Conservation (phyloP, 2,329 filamentous ascomycete species). For the Bipolaris victoriae region DNA sequence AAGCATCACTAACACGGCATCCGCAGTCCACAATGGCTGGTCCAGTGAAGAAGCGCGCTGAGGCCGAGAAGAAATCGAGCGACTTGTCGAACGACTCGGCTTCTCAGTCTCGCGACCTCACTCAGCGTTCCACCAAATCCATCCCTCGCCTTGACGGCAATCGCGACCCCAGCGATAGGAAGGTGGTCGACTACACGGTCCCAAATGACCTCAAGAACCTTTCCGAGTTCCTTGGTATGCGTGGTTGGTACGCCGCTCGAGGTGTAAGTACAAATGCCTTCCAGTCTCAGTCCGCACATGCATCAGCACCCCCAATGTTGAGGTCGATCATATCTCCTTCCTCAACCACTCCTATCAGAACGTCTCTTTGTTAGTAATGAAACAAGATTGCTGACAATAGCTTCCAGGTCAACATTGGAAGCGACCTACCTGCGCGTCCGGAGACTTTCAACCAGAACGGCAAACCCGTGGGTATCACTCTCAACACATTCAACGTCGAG, state of each 20-base stretch:
- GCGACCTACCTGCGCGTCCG: slow-evolving; percentile 44
- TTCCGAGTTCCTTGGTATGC: slow-evolving; percentile 44
- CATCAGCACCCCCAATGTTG: slow-evolving; percentile 16
- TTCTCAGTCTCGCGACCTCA: slow-evolving; percentile 31
- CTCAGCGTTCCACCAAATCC: slow-evolving; percentile 38
- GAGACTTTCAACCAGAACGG: slow-evolving; percentile 49
- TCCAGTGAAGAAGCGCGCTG: slow-evolving; percentile 43
- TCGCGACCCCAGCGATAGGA: slow-evolving; percentile 32
- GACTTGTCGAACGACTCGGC: slow-evolving; percentile 37
- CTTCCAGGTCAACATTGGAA: slow-evolving; percentile 33
- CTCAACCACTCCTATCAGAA: slow-evolving; percentile 20
- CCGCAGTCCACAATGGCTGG: slow-evolving; percentile 46
- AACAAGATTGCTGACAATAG: slow-evolving; percentile 31
- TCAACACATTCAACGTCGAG: slow-evolving; percentile 79
- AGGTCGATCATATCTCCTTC: slow-evolving; percentile 4
- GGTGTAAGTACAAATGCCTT: slow-evolving; percentile 45
- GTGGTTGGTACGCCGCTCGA: slow-evolving; percentile 45
- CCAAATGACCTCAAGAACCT: slow-evolving; percentile 44
- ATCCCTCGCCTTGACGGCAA: slow-evolving; percentile 46
- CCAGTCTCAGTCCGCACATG: slow-evolving; percentile 10
- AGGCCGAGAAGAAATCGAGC: slow-evolving; percentile 36
- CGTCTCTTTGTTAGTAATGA: slow-evolving; percentile 22
- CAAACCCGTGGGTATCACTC: slow-evolving; percentile 47
- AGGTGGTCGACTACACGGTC: slow-evolving; percentile 33
- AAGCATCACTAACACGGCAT: slow-evolving; percentile 26